These are phyloP conservation scores for Isoetes taiwanensis DNA, from an alignment of 75 land plant species.

Conservation along the genomic window DNA sequence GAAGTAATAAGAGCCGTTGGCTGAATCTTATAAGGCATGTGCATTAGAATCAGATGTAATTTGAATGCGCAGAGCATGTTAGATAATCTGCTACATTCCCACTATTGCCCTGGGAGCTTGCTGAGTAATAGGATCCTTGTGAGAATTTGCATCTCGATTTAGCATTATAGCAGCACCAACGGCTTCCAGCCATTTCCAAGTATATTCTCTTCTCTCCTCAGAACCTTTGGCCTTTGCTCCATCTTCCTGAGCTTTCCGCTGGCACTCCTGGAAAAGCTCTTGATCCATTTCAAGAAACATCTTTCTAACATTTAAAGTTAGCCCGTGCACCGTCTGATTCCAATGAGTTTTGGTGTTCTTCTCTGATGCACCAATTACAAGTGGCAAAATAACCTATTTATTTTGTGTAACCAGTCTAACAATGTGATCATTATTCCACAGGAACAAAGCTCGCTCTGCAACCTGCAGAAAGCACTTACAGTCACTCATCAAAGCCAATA, in stretches of 20 bases:
- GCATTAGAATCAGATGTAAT: no score
- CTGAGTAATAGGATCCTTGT: no score
- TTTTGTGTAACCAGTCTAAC: constrained; percentile 39
- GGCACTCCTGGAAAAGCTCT: constrained; percentile 29
- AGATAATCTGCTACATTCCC: no score
- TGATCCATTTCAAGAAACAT: constrained; percentile 48
- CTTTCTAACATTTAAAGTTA: constrained; percentile 39
- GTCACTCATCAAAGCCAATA: no score
- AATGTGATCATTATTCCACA: constrained; percentile 53
- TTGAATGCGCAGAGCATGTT: no score
- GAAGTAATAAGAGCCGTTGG: no score
- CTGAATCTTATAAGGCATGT: no score
- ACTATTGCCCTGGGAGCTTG: no score
- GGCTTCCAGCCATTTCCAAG: constrained; percentile 42
- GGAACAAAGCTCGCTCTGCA: constrained; percentile 41
- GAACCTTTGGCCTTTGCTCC: constrained; percentile 15
- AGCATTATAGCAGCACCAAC: no score
- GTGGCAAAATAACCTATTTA: constrained; percentile 34
- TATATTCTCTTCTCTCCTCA: constrained; percentile 27
- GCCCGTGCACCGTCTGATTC: constrained; percentile 45
- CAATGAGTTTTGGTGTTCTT: constrained; percentile 38
- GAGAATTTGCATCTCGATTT: no score
- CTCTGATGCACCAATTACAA: constrained; percentile 33
- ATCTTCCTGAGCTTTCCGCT: constrained; percentile 28
- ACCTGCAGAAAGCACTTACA: constrained; percentile 25